Conservation (phyloP, 2,329 filamentous ascomycete genomes). For the Rutstroemia sp. region DNA sequence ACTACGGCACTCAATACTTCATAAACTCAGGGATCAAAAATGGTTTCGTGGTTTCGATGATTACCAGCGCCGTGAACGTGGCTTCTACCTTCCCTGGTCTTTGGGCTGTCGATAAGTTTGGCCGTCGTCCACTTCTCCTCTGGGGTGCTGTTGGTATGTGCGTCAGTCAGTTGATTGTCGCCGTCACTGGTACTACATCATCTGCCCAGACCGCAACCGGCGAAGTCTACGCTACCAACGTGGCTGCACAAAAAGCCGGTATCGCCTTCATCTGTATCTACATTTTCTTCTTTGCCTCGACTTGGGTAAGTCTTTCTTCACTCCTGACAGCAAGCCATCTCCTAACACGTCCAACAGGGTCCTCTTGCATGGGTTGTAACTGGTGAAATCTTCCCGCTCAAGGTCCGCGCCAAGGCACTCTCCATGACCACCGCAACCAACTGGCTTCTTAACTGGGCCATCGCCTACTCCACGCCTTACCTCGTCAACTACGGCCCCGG, state of each 20-base stretch:
- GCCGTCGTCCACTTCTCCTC: slow-evolving; percentile 56
- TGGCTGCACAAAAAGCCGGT: slow-evolving; percentile 45
- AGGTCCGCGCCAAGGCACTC: slow-evolving; percentile 56
- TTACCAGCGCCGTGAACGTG: slow-evolving; percentile 58
- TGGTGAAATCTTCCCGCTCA: slow-evolving; percentile 56
- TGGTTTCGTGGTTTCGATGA: slow-evolving; percentile 53
- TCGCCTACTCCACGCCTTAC: slow-evolving; percentile 74
- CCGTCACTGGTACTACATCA: slow-evolving; percentile 48
- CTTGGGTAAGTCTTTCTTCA: slow-evolving; percentile 49
- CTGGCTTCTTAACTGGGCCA: slow-evolving; percentile 67
- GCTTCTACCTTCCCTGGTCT: slow-evolving; percentile 55
- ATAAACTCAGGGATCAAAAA: slow-evolving; percentile 44
- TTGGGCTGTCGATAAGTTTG: slow-evolving; percentile 56
- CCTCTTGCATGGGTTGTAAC: slow-evolving; percentile 46
- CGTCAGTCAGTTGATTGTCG: slow-evolving; percentile 37
- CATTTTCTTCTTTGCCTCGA: slow-evolving; percentile 69
- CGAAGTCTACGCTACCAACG: slow-evolving; percentile 41
- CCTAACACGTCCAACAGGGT: slow-evolving; percentile 32
- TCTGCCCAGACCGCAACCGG: slow-evolving; percentile 44
- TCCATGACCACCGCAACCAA: slow-evolving; percentile 65
- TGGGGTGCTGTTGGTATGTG: slow-evolving; percentile 37
- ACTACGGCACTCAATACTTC: slow-evolving; percentile 55
- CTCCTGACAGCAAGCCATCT: slow-evolving; percentile 26
- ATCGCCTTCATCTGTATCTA: slow-evolving; percentile 62
- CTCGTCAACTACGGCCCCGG: slow-evolving; percentile 65